A percentile compares a stretch with the other conserved stretches of the same genome.
phyloP scores from a whole-genome alignment of 495 filamentous ascomycete genomes.

The Astrocystis sublimbata region DNA sequence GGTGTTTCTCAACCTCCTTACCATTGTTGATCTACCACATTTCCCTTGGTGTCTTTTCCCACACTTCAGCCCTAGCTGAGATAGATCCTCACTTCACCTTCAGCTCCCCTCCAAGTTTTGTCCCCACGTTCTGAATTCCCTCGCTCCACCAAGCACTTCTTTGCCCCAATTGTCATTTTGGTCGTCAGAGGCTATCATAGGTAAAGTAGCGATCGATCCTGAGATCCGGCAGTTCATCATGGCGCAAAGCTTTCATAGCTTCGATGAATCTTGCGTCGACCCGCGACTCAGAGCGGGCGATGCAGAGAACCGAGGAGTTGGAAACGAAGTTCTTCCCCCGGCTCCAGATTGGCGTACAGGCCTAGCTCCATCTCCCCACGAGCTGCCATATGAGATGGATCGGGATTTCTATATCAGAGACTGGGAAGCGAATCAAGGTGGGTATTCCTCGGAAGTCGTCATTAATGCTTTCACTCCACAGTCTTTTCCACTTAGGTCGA shows the following conservation, averaged over 20 bases:
- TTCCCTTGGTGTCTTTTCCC: not conserved
- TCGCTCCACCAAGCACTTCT: not conserved
- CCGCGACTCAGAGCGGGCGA: not conserved
- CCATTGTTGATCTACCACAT: not conserved
- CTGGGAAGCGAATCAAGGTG: no score
- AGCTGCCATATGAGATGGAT: no score
- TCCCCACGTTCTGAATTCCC: not conserved
- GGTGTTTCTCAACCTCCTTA: not conserved
- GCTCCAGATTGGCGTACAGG: not conserved
- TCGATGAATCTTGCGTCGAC: constrained; percentile 1
- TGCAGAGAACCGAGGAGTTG: not conserved
- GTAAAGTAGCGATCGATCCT: no score
- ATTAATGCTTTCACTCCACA: no score
- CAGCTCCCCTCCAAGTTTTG: not conserved
- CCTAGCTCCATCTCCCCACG: not conserved
- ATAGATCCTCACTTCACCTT: not conserved
- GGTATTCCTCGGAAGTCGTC: no score
- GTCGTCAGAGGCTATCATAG: no score
- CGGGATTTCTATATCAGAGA: no score
- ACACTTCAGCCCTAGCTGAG: not conserved
- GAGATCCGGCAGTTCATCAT: no score
- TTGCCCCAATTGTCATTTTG: not conserved
- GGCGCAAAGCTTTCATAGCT: no score
- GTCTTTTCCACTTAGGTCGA: not conserved
- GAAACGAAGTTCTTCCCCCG: not conserved